Evolutionary conservation across 768 basidiomycete genomes (phyloP).

Genomic region (Boletus rubropictus): DNA sequence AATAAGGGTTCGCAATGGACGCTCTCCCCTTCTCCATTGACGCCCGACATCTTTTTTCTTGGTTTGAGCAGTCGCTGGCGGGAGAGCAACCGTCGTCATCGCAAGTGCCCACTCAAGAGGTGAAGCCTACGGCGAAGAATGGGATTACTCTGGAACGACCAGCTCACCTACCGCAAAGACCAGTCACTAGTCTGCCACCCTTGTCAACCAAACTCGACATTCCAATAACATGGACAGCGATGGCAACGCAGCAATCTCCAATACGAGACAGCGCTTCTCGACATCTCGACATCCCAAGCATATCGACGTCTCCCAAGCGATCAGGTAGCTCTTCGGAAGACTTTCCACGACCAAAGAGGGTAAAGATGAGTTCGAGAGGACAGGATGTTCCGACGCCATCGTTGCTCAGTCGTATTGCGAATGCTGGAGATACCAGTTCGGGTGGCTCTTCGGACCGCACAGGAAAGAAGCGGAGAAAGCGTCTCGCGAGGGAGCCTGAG

Average conservation of each 20-base stretch:
- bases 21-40: slow-evolving; percentile 33
- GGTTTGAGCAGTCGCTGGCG: slow-evolving; percentile 42
- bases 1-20: slow-evolving; percentile 55
- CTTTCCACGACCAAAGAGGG: slow-evolving; percentile 33
- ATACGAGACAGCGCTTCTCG: slow-evolving; percentile 11
- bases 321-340: slow-evolving; percentile 27
- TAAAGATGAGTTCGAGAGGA: slow-evolving; percentile 22
- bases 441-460: slow-evolving; percentile 16
- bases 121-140: slow-evolving; percentile 9
- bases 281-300: slow-evolving; percentile 4
- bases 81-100: slow-evolving; percentile 17
- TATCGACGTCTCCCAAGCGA: slow-evolving; percentile 23
- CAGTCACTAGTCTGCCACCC: slow-evolving; percentile 9
- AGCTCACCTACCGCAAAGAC: slow-evolving; percentile 26
- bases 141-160: slow-evolving; percentile 18
- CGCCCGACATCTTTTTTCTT: slow-evolving; percentile 36
- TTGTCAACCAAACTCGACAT: slow-evolving; percentile 12
- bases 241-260: slow-evolving; percentile 7
- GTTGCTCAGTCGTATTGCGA: slow-evolving; percentile 40
- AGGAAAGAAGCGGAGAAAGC: slow-evolving; percentile 18
- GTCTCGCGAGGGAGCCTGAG: slow-evolving; percentile 21
- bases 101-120: slow-evolving; percentile 14
- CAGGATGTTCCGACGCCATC: slow-evolving; percentile 33
- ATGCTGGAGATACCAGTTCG: slow-evolving; percentile 13
- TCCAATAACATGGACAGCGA: slow-evolving; percentile 11